Base-by-base conservation (phyloP, 768 basidiomycete genomes). In the Xerocomellus intermedius region DNA sequence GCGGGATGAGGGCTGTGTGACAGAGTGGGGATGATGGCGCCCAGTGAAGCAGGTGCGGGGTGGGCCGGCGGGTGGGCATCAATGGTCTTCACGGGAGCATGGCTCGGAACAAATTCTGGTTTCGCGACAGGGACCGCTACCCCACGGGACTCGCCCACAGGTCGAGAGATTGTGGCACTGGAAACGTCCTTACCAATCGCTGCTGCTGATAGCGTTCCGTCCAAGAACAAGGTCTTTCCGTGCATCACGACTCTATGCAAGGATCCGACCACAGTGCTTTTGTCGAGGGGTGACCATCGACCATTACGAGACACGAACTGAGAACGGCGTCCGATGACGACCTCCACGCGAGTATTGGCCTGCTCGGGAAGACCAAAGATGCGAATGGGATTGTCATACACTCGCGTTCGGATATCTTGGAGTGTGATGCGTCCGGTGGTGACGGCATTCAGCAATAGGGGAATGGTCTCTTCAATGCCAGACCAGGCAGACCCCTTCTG, bases 351-450 rank as follows among this genome's bases (percentile, higher is more conserved):
- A 1, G 94, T 94, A 56, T 92, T 82, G 6, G 81, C 67, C 66
- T 93, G 91, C 58, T 97, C 93, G 0, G 92, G 87, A 13, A 98
- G 79, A 33, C 87, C 87, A 68, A 98, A 97, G 67, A 99, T 98
- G 38, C 83, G 80, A 19, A 89, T 82, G 2, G 97, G 96, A 71
- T 97, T 98, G 64, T 98, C 94, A 67, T 94, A 86, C 17, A 98
- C 70, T 44, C 94, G 85, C n/a, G 77, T 67, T 35, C 84, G 85
- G 60, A 99, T 84, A 68, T 91, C 92, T 38, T 91, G 83, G 51
- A 97, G 76, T 0, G 89, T 89, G 26, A 98, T 77, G 33, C 83
- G 84, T 9, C 89, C 88, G 10, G 89, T 81, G 4, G 80, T 74
- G 17, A 97, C 92, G 1, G 97, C 96, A 4, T 86, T 87, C 42